Evolutionary conservation across 306 rosid species (phyloP).

Genomic region (Trichosanthes cucumerina): DNA sequence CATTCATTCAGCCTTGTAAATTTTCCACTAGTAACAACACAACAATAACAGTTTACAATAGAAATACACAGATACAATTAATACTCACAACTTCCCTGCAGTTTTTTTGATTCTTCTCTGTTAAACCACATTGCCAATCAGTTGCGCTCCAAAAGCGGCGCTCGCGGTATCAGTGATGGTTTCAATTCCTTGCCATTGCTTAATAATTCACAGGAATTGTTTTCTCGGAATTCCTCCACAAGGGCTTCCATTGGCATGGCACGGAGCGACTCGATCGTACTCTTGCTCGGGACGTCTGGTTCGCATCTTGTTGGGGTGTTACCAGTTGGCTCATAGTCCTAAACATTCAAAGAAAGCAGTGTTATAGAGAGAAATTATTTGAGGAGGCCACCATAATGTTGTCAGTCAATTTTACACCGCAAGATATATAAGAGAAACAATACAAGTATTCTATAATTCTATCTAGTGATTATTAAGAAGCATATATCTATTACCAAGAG

Average conservation of each 20-base stretch:
- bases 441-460: not conserved
- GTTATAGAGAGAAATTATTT: not conserved
- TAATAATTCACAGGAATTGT: constrained; percentile 40
- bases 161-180: constrained; percentile 86
- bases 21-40: not conserved
- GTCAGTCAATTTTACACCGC: no score
- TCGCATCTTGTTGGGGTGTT: constrained; percentile 57
- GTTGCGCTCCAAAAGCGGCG: constrained; percentile 66
- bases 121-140: constrained; percentile 11
- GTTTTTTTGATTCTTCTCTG: not conserved
- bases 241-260: constrained; percentile 79
- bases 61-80: constrained; percentile 42
- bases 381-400: no score
- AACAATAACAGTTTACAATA: constrained; percentile 14
- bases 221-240: constrained; percentile 81
- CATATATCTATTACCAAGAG: no score
- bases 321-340: constrained; percentile 91
- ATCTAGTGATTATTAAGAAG: not conserved
- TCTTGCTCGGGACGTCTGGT: constrained; percentile 61
- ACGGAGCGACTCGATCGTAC: constrained; percentile 73
- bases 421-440: not conserved
- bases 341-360: not conserved
- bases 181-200: constrained; percentile 57
- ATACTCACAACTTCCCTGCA: constrained; percentile 1
- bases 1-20: not conserved